Percentiles rank a stretch among this genome's conserved stretches.
phyloP scores from a whole-genome alignment of 257 asterid genomes.

The Solanum acaule region DNA sequence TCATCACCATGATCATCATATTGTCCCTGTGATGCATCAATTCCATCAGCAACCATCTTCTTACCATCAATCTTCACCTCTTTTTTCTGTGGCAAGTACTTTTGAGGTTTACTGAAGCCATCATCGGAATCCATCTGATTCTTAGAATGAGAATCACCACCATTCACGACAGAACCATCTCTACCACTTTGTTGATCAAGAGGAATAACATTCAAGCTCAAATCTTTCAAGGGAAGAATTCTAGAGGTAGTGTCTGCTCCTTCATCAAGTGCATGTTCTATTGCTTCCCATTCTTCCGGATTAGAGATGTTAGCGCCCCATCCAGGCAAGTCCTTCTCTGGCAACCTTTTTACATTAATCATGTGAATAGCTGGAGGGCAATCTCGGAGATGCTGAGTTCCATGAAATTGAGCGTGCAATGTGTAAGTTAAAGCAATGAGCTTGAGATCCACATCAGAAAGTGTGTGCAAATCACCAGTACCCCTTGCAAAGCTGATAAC shows the following conservation, averaged over 20 bases:
- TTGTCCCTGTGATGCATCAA: slow-evolving; percentile 90
- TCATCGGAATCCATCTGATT: slow-evolving; percentile 29
- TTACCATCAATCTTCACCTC: slow-evolving; percentile 76
- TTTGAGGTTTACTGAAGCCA: slow-evolving; percentile 35
- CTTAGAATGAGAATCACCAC: slow-evolving; percentile 25
- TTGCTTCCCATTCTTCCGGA: slow-evolving; percentile 92
- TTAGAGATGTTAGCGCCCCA: slow-evolving; percentile 98
- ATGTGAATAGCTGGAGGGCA: slow-evolving; percentile 76
- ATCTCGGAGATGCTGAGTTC: slow-evolving; percentile 70
- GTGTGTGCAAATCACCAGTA: slow-evolving; percentile 97
- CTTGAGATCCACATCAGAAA: slow-evolving; percentile 96
- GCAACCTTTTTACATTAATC: slow-evolving; percentile 78
- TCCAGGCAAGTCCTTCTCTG: slow-evolving; percentile 94
- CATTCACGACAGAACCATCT: slow-evolving; percentile 31
- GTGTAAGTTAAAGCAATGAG: slow-evolving; percentile 87
- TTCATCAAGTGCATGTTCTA: slow-evolving; percentile 50
- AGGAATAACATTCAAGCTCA: slow-evolving; percentile 37
- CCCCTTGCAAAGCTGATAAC: slow-evolving; percentile 84
- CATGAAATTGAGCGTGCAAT: slow-evolving; percentile 76
- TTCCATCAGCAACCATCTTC: slow-evolving; percentile 76
- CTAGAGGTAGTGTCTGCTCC: slow-evolving; percentile 43
- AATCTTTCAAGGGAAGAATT: slow-evolving; percentile 68
- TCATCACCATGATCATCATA: slow-evolving; percentile 53
- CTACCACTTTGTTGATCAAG: slow-evolving; percentile 28
- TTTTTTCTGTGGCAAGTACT: slow-evolving; percentile 34